A percentile compares a stretch with the other conserved stretches of the same genome.
These are phyloP conservation scores for Parachlorella kessleri DNA, from an alignment of 139 green algal genomes.

Conservation along the genomic window DNA sequence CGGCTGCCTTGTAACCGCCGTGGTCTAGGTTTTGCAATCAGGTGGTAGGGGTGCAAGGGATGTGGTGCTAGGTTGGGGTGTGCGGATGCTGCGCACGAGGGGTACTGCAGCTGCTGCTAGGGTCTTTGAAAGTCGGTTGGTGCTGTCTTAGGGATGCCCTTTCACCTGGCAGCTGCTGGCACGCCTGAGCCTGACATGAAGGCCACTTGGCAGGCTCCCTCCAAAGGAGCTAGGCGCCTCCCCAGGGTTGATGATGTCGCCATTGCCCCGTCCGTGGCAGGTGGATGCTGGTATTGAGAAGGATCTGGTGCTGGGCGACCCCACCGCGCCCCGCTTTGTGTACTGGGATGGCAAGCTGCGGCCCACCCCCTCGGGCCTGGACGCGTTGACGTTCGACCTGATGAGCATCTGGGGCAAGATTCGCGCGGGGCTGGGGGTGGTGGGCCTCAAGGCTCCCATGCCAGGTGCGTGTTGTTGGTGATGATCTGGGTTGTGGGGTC, in stretches of 20 bases:
- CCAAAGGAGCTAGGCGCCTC: no score
- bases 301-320: conserved; percentile 94
- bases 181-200: no score
- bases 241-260: no score
- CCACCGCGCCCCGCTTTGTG: conserved; percentile 93
- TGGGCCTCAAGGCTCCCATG: conserved; percentile 77
- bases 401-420: conserved; percentile 94
- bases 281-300: conserved; percentile 83
- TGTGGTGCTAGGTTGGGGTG: not conserved
- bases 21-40: not conserved
- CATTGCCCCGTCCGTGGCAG: no score
- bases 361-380: conserved; percentile 80
- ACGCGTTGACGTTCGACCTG: conserved; percentile 93
- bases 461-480: conserved; percentile 48
- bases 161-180: no score
- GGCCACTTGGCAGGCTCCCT: no score
- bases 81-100: no score
- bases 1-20: not conserved
- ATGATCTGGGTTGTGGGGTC: no score
- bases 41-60: not conserved
- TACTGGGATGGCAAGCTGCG: conserved; percentile 92
- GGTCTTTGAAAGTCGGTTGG: no score
- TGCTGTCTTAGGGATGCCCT: no score
- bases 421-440: conserved; percentile 90
- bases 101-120: no score